phyloP scores from a whole-genome alignment of 768 basidiomycete genomes.

The Phlebiopsis flavidoalba region DNA sequence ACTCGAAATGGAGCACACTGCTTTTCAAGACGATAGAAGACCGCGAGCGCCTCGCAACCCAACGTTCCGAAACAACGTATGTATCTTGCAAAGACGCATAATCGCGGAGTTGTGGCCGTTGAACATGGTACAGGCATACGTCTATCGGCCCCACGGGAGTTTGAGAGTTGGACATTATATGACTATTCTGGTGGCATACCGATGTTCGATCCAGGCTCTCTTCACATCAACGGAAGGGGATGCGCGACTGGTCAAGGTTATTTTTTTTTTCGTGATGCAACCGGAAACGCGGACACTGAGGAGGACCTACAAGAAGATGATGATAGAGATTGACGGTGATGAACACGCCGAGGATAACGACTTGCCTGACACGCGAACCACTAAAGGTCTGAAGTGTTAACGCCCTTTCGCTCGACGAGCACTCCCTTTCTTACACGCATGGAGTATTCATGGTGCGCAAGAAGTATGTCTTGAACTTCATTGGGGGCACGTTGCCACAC shows the following conservation, averaged over 20 bases:
- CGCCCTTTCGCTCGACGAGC: background rate
- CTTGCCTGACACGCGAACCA: background rate
- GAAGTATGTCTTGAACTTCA: slow-evolving; percentile 23
- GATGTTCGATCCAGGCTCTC: background rate
- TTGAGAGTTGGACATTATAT: background rate
- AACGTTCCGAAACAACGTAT: background rate
- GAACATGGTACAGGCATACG: background rate
- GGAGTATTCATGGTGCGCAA: background rate
- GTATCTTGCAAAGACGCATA: background rate
- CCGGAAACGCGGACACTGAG: background rate
- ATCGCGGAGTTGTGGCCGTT: background rate
- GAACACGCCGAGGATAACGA: background rate
- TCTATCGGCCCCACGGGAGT: background rate
- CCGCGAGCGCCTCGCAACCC: too few species aligned
- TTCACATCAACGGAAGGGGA: background rate
- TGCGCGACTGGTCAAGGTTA: too few species aligned
- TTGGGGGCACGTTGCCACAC: slow-evolving; percentile 22
- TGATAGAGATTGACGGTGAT: background rate
- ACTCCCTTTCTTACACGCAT: background rate
- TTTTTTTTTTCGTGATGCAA: too few species aligned
- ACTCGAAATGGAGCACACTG: background rate
- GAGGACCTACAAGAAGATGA: background rate
- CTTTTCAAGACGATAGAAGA: background rate
- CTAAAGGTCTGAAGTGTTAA: background rate
- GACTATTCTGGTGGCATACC: background rate